Conservation (phyloP, 805 yeast species). For the Hermanozyma aechmeae region DNA sequence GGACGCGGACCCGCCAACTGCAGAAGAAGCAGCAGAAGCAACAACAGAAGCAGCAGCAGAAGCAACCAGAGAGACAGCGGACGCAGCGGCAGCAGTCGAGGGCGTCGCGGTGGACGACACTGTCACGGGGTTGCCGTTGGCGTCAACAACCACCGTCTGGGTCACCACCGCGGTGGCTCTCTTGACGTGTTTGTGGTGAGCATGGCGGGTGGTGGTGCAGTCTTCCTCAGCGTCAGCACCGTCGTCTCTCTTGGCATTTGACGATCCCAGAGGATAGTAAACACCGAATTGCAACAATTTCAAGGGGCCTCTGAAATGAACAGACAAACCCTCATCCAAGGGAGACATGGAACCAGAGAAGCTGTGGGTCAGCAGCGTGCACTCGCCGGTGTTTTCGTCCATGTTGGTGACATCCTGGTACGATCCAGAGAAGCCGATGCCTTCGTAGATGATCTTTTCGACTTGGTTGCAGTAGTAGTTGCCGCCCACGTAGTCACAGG, state of each 20-base stretch:
- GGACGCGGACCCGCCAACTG: conserved; percentile 14
- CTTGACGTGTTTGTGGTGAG: conserved; percentile 40
- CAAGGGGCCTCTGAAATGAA: conserved; percentile 88
- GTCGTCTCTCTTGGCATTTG: conserved; percentile 36
- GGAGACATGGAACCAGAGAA: conserved; percentile 75
- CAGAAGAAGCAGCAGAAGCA: conserved; percentile 10
- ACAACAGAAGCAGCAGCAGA: conserved; percentile 1
- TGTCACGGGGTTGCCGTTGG: conserved; percentile 48
- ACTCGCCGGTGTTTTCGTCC: conserved; percentile 61
- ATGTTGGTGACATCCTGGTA: conserved; percentile 73
- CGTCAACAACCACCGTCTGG: conserved; percentile 72
- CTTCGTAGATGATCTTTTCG: conserved; percentile 53
- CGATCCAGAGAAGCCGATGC: conserved; percentile 79
- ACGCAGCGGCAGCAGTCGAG: conserved; percentile 1
- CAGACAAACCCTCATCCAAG: conserved; percentile 75
- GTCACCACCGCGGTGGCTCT: conserved; percentile 58
- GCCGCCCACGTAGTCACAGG: conserved; percentile 48
- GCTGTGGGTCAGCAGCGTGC: conserved; percentile 47
- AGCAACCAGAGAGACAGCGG: conserved; percentile 2
- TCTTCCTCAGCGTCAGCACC: conserved; percentile 33
- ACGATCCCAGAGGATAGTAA: conserved; percentile 56
- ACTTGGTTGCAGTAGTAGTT: conserved; percentile 78
- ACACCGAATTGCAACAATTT: conserved; percentile 80
- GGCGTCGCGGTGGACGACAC: conserved; percentile 9
- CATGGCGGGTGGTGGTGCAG: conserved; percentile 35